These are phyloP conservation scores for Piloderma croceum DNA, from an alignment of 768 basidiomycete species.

Conservation along the genomic window DNA sequence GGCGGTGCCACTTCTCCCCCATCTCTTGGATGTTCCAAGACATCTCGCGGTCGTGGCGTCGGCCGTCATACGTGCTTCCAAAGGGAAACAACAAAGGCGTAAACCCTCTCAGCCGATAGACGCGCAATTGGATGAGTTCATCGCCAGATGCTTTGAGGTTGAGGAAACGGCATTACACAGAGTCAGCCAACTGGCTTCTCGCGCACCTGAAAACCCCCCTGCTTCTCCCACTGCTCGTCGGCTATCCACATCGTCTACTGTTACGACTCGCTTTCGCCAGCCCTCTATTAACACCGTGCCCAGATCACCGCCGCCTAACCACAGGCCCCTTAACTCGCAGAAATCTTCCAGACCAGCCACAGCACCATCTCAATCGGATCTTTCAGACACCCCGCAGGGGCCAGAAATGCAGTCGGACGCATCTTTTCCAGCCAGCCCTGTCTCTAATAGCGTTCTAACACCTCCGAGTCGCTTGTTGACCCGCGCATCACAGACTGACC, in stretches of 20 bases:
- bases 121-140: slow-evolving; percentile 47
- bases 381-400: background rate
- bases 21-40: slow-evolving; percentile 71
- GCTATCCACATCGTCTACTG: slow-evolving; percentile 2
- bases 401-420: slow-evolving; percentile 1
- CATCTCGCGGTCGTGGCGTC: slow-evolving; percentile 74
- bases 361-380: slow-evolving; percentile 36
- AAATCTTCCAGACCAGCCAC: slow-evolving; percentile 42
- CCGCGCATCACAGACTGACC: slow-evolving; percentile 23
- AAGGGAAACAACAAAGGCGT: slow-evolving; percentile 36
- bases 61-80: slow-evolving; percentile 61
- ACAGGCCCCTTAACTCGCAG: slow-evolving; percentile 10
- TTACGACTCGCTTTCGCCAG: slow-evolving; percentile 9
- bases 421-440: slow-evolving; percentile 5
- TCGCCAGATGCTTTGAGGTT: slow-evolving; percentile 56
- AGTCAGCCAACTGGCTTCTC: slow-evolving; percentile 56
- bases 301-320: slow-evolving; percentile 6
- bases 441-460: slow-evolving; percentile 10
- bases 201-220: slow-evolving; percentile 27
- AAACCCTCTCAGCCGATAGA: slow-evolving; percentile 32
- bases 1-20: slow-evolving; percentile 65
- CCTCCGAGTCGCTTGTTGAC: slow-evolving; percentile 19
- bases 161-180: slow-evolving; percentile 64
- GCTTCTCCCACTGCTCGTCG: slow-evolving; percentile 2
- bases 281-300: slow-evolving; percentile 10